These are phyloP conservation scores for Eimeria falciformis DNA, from an alignment of 169 alveolate genomes.

Conservation along the genomic window DNA sequence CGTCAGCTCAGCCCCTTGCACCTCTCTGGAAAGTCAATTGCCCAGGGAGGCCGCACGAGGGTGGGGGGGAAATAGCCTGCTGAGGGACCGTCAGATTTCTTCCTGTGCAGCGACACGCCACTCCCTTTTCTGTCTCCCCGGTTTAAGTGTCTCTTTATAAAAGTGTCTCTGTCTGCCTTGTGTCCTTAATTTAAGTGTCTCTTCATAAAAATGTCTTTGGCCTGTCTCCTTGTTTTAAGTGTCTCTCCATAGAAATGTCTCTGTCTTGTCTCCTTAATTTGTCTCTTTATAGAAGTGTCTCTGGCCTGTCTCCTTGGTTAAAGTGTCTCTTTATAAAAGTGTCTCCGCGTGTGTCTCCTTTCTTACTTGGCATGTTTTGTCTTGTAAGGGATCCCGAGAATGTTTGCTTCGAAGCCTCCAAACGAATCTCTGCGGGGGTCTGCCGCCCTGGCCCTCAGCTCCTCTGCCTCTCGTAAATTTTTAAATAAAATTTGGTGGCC, in stretches of 20 bases:
- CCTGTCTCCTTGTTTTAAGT: too few species aligned
- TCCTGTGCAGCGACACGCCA: not conserved
- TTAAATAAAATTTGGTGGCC: constrained; percentile 55
- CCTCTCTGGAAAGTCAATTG: not conserved
- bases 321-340: too few species aligned
- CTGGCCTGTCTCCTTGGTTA: too few species aligned
- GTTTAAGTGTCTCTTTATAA: not conserved
- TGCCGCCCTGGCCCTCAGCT: not conserved
- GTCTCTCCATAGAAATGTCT: too few species aligned
- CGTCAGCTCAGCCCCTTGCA: too few species aligned
- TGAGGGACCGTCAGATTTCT: not conserved
- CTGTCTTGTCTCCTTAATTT: not conserved
- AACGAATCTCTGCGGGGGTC: constrained; percentile 50
- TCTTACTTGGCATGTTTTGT: constrained; percentile 53
- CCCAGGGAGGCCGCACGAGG: not conserved
- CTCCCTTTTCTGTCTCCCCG: not conserved
- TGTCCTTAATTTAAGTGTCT: not conserved
- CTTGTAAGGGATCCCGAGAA: not conserved
- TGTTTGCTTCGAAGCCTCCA: constrained; percentile 52
- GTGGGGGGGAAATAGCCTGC: not conserved
- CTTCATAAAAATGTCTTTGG: not conserved
- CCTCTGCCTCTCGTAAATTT: constrained; percentile 12
- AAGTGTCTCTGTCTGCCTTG: not conserved
- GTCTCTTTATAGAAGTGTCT: not conserved
- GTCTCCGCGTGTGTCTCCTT: too few species aligned